Percentiles rank a stretch among this genome's conserved stretches.
Evolutionary conservation across 2,329 filamentous ascomycete species (phyloP).

Genomic region (Fusarium coffeatum): DNA sequence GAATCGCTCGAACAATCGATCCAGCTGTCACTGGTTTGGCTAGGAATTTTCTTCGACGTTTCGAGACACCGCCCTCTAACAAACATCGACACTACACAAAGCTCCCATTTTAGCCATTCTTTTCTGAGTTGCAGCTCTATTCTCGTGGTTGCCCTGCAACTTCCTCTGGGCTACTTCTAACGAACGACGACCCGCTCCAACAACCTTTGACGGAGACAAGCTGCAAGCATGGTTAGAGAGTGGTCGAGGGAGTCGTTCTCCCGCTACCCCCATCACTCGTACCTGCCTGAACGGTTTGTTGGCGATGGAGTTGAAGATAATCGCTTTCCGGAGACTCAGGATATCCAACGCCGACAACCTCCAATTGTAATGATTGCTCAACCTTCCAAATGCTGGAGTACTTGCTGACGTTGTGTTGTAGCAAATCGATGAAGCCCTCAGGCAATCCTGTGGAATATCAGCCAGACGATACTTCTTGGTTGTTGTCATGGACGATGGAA

Average conservation of each 20-base stretch:
- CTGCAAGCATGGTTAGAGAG: conserved; percentile 55
- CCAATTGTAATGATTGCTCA: conserved; percentile 51
- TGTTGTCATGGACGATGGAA: conserved; percentile 61
- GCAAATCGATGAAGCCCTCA: conserved; percentile 64
- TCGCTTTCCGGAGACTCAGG: conserved; percentile 52
- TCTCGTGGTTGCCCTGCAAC: conserved; percentile 4
- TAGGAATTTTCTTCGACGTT: background rate
- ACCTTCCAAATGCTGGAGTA: background rate
- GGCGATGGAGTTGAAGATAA: conserved; percentile 48
- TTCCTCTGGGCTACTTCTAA: background rate
- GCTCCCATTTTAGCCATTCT: background rate
- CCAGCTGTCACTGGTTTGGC: background rate
- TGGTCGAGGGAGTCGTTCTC: conserved; percentile 55
- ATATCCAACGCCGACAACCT: conserved; percentile 52
- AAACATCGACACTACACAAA: background rate
- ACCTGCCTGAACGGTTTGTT: conserved; percentile 48
- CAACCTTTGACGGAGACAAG: conserved; percentile 2
- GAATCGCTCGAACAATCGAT: background rate
- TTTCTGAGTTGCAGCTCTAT: background rate
- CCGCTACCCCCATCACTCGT: conserved; percentile 52
- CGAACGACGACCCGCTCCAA: background rate
- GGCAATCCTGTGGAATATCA: conserved; percentile 64
- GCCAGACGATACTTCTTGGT: conserved; percentile 65
- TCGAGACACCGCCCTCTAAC: background rate
- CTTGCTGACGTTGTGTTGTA: conserved; percentile 45